phyloP scores from a whole-genome alignment of 2,329 filamentous ascomycete genomes.

The Colletotrichum karsti region DNA sequence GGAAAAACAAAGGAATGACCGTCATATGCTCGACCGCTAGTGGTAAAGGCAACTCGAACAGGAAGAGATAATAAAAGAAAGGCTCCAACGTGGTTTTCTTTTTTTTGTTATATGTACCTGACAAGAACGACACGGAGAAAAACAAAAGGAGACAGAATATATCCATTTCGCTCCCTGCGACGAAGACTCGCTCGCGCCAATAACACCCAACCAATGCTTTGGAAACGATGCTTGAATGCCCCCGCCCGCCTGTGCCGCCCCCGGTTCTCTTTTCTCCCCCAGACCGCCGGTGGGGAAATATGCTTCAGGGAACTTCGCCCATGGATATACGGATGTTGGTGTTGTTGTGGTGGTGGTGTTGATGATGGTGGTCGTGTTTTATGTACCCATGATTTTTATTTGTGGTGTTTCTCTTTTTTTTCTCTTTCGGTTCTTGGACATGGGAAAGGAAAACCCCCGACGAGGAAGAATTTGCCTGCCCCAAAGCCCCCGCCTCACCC shows the following conservation, averaged over 20 bases:
- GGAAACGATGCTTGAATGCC: slow-evolving; percentile 18
- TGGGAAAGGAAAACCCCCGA: slow-evolving; percentile 3
- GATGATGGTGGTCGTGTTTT: background rate
- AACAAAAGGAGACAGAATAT: background rate
- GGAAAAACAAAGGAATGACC: background rate
- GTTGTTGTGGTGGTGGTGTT: background rate
- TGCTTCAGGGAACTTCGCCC: background rate
- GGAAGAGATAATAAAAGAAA: background rate
- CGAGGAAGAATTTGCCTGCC: background rate
- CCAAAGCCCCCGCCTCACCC: too few relatives aligned
- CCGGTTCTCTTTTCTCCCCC: background rate
- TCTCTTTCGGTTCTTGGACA: slow-evolving; percentile 1
- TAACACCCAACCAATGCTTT: slow-evolving; percentile 20
- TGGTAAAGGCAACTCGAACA: too few relatives aligned
- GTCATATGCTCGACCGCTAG: too few relatives aligned
- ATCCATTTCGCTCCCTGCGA: background rate
- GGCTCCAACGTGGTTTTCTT: background rate
- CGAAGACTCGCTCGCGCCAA: slow-evolving; percentile 20
- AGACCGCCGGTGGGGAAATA: background rate
- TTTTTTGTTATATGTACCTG: slow-evolving; percentile 5
- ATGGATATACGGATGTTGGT: background rate
- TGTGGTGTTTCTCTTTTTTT: background rate
- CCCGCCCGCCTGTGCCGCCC: background rate
- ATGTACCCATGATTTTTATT: background rate
- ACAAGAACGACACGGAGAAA: background rate